A percentile compares a stretch with the other conserved stretches of the same genome.
These are phyloP conservation scores for Basidiobolus meristosporus DNA, from an alignment of 371 early-diverging fungal genomes.

Conservation along the genomic window DNA sequence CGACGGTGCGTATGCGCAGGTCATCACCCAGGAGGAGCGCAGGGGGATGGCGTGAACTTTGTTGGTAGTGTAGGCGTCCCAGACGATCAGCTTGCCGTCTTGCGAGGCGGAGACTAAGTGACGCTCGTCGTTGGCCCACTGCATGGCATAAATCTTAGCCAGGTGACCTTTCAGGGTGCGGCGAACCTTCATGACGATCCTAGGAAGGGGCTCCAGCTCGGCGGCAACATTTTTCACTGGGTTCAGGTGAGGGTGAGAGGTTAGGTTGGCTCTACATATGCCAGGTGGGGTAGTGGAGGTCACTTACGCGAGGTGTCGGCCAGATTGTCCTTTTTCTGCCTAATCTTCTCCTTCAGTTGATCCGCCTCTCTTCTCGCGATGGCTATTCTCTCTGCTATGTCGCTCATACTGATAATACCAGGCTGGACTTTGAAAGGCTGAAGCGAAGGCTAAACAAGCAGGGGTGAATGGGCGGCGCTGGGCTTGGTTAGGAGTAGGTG, in stretches of 20 bases:
- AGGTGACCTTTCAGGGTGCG: conserved; percentile 95
- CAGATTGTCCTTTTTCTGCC: conserved; percentile 76
- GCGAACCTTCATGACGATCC: conserved; percentile 83
- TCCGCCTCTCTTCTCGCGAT: conserved; percentile 89
- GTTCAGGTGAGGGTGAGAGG: too few species aligned
- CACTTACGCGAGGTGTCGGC: conserved; percentile 85
- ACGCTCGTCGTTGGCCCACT: conserved; percentile 88
- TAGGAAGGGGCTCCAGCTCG: conserved; percentile 58
- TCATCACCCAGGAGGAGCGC: conserved; percentile 98
- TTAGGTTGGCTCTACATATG: too few species aligned
- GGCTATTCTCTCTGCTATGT: conserved; percentile 80
- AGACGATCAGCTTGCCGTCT: conserved; percentile 96
- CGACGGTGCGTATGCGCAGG: conserved; percentile 95
- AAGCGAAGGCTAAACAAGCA: too few species aligned
- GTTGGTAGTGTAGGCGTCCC: conserved; percentile 96
- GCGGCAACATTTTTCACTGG: too few species aligned
- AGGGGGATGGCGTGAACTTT: conserved; percentile 94
- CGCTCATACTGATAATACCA: conserved; percentile 25
- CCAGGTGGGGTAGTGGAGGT: too few species aligned
- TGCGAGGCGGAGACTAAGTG: conserved; percentile 95
- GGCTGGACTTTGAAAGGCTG: too few species aligned
- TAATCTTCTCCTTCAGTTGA: conserved; percentile 84
- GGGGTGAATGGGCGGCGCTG: too few species aligned
- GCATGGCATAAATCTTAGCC: conserved; percentile 98
- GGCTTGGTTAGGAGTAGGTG: too few species aligned